Conservation (phyloP, 176 grass and related monocot species). For the Musa acuminata region DNA sequence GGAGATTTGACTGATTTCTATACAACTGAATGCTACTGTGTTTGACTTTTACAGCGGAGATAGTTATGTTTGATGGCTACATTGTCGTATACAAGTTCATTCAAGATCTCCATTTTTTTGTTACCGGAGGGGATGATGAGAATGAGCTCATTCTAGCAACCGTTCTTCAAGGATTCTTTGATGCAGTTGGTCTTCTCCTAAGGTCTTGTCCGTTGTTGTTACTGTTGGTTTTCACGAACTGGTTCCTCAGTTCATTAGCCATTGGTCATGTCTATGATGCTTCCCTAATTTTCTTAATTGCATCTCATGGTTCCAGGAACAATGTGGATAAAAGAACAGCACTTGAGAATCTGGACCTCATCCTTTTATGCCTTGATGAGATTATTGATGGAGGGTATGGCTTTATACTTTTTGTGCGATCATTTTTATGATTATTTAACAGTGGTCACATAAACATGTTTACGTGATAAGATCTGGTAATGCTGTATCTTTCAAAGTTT, state of each 20-base stretch:
- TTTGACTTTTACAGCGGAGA: not conserved
- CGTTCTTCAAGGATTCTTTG: conserved; percentile 18
- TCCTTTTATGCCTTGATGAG: conserved; percentile 21
- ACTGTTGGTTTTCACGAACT: not conserved
- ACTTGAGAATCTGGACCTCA: conserved; percentile 18
- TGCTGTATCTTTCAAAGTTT: too few species aligned
- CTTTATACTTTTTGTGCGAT: not conserved
- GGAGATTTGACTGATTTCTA: too few species aligned
- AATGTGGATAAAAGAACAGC: conserved; percentile 14
- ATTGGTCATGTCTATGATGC: too few species aligned
- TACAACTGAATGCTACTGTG: too few species aligned
- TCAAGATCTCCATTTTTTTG: conserved; percentile 12
- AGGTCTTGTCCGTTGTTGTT: not conserved
- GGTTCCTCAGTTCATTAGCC: too few species aligned
- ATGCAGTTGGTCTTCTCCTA: conserved; percentile 14
- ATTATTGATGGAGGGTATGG: conserved; percentile 22
- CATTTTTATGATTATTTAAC: too few species aligned
- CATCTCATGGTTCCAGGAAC: conserved; percentile 2
- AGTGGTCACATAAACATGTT: too few species aligned
- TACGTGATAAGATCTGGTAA: too few species aligned
- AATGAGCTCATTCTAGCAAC: conserved; percentile 15
- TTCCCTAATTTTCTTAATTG: too few species aligned
- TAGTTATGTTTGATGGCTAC: conserved; percentile 1
- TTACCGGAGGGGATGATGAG: conserved; percentile 20
- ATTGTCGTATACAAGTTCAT: conserved; percentile 10